These are phyloP conservation scores for Tephrocybe sp. DNA, from an alignment of 768 basidiomycete species.

Conservation along the genomic window DNA sequence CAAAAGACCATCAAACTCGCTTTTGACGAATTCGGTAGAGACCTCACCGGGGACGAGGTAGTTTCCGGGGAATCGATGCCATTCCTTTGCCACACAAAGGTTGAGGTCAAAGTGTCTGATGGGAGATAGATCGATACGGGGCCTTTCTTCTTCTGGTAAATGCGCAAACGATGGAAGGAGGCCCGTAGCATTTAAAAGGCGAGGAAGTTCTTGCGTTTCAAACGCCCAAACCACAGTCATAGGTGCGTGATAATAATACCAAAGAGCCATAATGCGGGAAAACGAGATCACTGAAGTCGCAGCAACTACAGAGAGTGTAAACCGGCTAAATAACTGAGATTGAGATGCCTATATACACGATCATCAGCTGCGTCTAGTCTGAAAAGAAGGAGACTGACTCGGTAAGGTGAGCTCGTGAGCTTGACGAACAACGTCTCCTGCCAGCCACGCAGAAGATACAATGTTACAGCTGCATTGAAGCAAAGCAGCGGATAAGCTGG, in stretches of 20 bases:
- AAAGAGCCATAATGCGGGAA: constrained; percentile 77
- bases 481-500: constrained; percentile 89
- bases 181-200: constrained; percentile 71
- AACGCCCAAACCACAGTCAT: constrained; percentile 67
- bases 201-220: constrained; percentile 77
- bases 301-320: constrained; percentile 72
- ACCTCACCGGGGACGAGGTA: constrained; percentile 85
- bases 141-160: constrained; percentile 37
- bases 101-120: constrained; percentile 69
- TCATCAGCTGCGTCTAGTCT: background rate
- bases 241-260: constrained; percentile 90
- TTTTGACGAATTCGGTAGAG: constrained; percentile 85
- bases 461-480: constrained; percentile 89
- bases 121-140: constrained; percentile 62
- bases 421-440: constrained; percentile 73
- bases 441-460: constrained; percentile 87
- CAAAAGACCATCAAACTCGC: constrained; percentile 85
- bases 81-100: constrained; percentile 91
- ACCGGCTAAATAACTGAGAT: constrained; percentile 68
- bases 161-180: constrained; percentile 48
- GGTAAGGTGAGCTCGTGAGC: constrained; percentile 80
- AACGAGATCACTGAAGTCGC: constrained; percentile 67
- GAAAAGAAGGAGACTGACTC: constrained; percentile 44
- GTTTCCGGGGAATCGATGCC: constrained; percentile 92
- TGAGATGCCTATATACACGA: constrained; percentile 63